A percentile compares a stretch with the other conserved stretches of the same genome.
These are phyloP conservation scores for Rhododendron ferrugineum DNA, from an alignment of 148 eudicot species.

Conservation along the genomic window DNA sequence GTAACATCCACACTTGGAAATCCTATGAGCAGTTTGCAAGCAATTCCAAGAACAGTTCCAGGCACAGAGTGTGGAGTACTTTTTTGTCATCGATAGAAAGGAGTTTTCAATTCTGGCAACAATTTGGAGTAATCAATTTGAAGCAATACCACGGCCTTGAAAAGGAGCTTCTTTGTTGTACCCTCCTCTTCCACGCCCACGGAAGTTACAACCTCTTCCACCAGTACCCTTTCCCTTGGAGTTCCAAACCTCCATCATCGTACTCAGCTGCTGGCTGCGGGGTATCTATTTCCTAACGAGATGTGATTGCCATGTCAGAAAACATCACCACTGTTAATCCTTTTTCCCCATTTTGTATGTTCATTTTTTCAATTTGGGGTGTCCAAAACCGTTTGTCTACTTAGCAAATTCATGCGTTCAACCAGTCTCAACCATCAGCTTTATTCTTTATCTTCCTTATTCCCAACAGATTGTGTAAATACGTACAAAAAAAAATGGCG, in stretches of 20 bases:
- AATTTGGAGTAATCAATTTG: not conserved
- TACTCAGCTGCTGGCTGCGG: slow-evolving; percentile 43
- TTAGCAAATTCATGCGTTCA: not conserved
- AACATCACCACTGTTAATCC: not conserved
- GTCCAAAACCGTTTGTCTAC: not conserved
- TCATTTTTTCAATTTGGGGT: not conserved
- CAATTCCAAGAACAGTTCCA: not conserved
- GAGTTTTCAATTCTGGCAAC: not conserved
- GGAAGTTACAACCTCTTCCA: slow-evolving; percentile 64
- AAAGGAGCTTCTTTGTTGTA: slow-evolving; percentile 44
- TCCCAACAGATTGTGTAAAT: not conserved
- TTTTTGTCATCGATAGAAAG: not conserved
- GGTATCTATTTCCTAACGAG: slow-evolving; percentile 57
- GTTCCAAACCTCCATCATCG: slow-evolving; percentile 83
- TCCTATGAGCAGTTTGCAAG: not conserved
- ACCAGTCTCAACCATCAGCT: slow-evolving; percentile 8
- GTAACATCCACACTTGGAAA: not conserved
- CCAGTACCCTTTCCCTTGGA: slow-evolving; percentile 63
- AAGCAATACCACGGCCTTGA: slow-evolving; percentile 41
- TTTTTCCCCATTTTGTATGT: not conserved
- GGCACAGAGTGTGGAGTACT: not conserved
- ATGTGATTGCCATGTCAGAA: not conserved
- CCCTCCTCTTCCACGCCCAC: slow-evolving; percentile 64
- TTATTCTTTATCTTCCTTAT: not conserved
- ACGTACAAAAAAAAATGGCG: slow-evolving; percentile 16